Evolutionary conservation across 495 filamentous ascomycete species (phyloP).

Genomic region (Margaritispora aquatica): DNA sequence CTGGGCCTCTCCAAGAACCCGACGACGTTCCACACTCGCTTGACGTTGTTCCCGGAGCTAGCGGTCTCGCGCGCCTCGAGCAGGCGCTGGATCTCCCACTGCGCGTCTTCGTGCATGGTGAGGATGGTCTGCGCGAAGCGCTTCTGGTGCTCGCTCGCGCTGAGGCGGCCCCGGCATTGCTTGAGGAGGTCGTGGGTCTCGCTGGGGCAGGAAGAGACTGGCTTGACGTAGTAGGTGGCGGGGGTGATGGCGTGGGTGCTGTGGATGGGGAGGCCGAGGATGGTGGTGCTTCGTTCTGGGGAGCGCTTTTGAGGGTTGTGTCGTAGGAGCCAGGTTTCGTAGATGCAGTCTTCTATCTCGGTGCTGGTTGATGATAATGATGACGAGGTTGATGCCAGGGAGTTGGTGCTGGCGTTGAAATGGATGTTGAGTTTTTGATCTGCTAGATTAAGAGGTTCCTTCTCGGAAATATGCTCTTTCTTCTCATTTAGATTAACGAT

Average conservation of each 20-base stretch:
- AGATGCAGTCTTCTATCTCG: not conserved
- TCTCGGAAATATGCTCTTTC: not conserved
- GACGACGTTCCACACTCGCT: constrained; percentile 2
- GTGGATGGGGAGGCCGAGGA: constrained; percentile 1
- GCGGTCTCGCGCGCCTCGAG: constrained; percentile 7
- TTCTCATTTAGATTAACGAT: not conserved
- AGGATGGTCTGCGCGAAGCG: not conserved
- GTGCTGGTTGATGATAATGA: constrained; percentile 6
- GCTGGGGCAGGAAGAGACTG: constrained; percentile 1
- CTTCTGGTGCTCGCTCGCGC: not conserved
- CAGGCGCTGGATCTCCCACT: constrained; percentile 13
- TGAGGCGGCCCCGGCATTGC: not conserved
- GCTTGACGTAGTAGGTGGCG: constrained; percentile 9
- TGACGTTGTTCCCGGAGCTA: not conserved
- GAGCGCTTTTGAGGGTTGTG: not conserved
- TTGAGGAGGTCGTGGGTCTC: not conserved
- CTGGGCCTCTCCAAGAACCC: constrained; percentile 2
- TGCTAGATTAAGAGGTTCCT: constrained; percentile 1
- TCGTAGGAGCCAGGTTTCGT: constrained; percentile 10
- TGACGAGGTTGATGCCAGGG: constrained; percentile 6
- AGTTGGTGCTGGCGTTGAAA: not conserved
- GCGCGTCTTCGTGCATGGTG: constrained; percentile 1
- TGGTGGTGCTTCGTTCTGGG: not conserved
- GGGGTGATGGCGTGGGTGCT: not conserved
- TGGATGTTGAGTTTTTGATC: not conserved